Base-by-base conservation (phyloP, 1,284 basidiomycete genomes). In the Xanthoconium separans region DNA sequence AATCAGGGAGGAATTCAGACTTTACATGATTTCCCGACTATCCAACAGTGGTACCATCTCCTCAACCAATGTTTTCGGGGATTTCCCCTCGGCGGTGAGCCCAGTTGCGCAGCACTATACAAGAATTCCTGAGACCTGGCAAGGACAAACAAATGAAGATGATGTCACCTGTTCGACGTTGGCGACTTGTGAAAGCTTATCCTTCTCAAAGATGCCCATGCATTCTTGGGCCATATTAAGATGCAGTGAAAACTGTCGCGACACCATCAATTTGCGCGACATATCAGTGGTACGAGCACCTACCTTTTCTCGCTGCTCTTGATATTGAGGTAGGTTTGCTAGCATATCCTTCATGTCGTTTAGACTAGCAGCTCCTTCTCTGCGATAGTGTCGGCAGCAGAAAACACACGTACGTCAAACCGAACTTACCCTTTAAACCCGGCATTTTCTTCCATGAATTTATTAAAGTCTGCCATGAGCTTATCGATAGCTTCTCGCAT, bases 291-390 rank as follows among this genome's bases (percentile, higher is more conserved):
- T 8, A 51, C 27, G 7, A 24, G n/a, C 20, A 57, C 57, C n/a
- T 44, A 87, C 92, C 81, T 95, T 94, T 70, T 99, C 95, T 61
- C 96, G 85, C 63, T 93, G 92, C 59, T 96, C 93, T 72, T 97
- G 93, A 69, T 94, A 97, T 71, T 98, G 94, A 4, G 96, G 95
- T 56, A 99, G 70, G 64, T 80, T 92, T 20, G 97, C 97, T 42
- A 99, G 79, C 96, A 99, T 98, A 67, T 99, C 96, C 71, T 98
- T 97, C 91, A 99, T 95, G 72, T 98, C 95, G 68, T 95, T 95
- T 54, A 99, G 75, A 64, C 85, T 95, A 46, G 90, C 90, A 15
- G 87, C 89, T n/a, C 89, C 87, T 61, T 87, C 84, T 39, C 87
- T 89, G 50, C 31, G 51, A 45, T 44, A 47, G 29, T 9, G 24